Evolutionary conservation across 1,139 yeast genomes (phyloP).

Genomic region (Casaregolazyma suthepensis): DNA sequence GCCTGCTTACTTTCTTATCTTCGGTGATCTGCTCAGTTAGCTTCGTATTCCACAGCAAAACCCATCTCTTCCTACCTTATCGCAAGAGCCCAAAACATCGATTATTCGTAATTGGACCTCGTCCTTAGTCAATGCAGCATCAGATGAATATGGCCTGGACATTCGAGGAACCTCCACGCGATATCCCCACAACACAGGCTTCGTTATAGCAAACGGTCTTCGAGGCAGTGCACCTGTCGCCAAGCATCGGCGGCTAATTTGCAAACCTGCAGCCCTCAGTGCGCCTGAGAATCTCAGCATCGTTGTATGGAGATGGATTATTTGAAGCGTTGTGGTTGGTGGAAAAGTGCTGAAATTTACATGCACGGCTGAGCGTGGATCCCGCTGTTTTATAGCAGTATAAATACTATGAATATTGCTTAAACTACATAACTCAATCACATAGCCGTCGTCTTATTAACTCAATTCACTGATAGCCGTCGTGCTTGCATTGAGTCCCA

Average conservation of each 20-base stretch:
- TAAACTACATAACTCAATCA: not conserved
- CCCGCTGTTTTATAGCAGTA: not conserved
- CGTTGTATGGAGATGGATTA: not conserved
- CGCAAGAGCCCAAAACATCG: slow-evolving; percentile 73
- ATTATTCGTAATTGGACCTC: slow-evolving; percentile 64
- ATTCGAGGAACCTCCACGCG: not conserved
- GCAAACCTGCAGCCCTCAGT: slow-evolving; percentile 6
- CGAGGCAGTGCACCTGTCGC: slow-evolving; percentile 4
- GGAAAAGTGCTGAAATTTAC: slow-evolving; percentile 6
- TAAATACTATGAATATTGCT: not conserved
- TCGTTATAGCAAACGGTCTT: slow-evolving; percentile 1
- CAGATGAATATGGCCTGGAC: slow-evolving; percentile 25
- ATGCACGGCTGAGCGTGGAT: not conserved
- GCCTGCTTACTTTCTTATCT: slow-evolving; percentile 29
- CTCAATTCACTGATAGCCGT: slow-evolving; percentile 34
- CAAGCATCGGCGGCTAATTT: slow-evolving; percentile 6
- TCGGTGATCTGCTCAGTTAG: slow-evolving; percentile 50
- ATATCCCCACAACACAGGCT: not conserved
- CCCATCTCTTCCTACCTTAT: slow-evolving; percentile 44
- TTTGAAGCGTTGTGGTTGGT: slow-evolving; percentile 8
- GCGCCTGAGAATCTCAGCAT: slow-evolving; percentile 4
- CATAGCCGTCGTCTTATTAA: not conserved
- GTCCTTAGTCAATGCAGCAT: slow-evolving; percentile 35
- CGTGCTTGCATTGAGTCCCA: slow-evolving; percentile 86
- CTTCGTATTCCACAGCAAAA: not conserved